phyloP scores from a whole-genome alignment of 73 alveolate genomes.

The Uronychia setigera region DNA sequence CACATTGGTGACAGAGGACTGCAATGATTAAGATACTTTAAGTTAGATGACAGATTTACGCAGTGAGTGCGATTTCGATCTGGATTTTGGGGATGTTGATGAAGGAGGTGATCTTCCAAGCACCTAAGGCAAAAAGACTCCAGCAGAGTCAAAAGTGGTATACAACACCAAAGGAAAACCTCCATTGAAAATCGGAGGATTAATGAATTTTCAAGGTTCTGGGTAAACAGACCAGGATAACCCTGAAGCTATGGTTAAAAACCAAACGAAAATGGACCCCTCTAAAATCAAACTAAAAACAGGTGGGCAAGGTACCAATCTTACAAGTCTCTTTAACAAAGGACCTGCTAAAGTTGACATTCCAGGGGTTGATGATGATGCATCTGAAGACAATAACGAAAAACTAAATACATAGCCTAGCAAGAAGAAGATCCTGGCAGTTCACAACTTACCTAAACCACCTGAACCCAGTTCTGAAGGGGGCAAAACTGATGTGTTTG shows the following conservation, averaged over 20 bases:
- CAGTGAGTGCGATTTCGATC: constrained; percentile 59
- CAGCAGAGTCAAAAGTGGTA: not conserved
- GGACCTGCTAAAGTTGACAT: not conserved
- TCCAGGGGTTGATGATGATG: too few relatives aligned
- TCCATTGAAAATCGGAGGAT: not conserved
- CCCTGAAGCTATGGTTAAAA: not conserved
- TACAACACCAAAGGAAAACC: not conserved
- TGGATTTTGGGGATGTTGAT: constrained; percentile 49
- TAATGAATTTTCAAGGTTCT: not conserved
- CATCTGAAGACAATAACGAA: not conserved
- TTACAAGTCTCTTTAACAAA: not conserved
- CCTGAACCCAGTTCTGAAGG: not conserved
- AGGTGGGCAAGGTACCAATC: not conserved
- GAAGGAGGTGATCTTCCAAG: constrained; percentile 23
- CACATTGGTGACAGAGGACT: constrained; percentile 35
- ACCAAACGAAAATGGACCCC: not conserved
- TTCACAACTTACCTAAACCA: constrained; percentile 16
- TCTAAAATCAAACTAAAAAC: not conserved
- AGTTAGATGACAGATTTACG: constrained; percentile 60
- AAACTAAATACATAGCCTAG: not conserved
- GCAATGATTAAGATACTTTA: constrained; percentile 48
- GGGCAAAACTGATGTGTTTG: not conserved
- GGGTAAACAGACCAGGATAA: not conserved
- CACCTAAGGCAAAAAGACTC: not conserved
- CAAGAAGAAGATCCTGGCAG: not conserved